Percentiles rank a stretch among this genome's conserved stretches.
These are phyloP conservation scores for Camelina neglecta DNA, from an alignment of 345 rosid genomes.

Conservation along the genomic window DNA sequence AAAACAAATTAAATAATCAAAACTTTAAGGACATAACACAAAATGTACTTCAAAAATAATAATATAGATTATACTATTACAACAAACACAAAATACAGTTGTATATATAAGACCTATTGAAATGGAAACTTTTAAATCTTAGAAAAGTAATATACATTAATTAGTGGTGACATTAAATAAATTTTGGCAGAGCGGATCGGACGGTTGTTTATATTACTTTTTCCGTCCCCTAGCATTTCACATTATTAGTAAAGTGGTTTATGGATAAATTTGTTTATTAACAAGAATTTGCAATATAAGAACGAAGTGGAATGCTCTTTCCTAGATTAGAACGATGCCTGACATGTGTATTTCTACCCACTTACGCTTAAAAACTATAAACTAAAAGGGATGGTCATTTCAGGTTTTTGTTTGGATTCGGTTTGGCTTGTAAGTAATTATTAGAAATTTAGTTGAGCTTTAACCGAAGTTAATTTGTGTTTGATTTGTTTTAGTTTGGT, in stretches of 20 bases:
- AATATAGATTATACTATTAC: not conserved
- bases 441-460: no score
- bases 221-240: not conserved
- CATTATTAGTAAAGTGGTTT: not conserved
- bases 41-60: no score
- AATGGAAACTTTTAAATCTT: not conserved
- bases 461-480: no score
- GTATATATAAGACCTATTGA: no score
- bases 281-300: not conserved
- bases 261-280: not conserved
- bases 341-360: slow-evolving; percentile 3
- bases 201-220: slow-evolving; percentile 10
- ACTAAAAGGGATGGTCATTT: no score
- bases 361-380: not conserved
- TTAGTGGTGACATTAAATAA: not conserved
- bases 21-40: no score
- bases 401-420: no score
- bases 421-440: no score
- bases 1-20: no score
- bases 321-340: slow-evolving; percentile 5
- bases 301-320: not conserved
- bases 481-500: no score
- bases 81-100: not conserved
- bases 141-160: not conserved
- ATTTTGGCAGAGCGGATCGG: not conserved